Conservation (phyloP, 73 alveolate genomes). For the Halteria grandinella region DNA sequence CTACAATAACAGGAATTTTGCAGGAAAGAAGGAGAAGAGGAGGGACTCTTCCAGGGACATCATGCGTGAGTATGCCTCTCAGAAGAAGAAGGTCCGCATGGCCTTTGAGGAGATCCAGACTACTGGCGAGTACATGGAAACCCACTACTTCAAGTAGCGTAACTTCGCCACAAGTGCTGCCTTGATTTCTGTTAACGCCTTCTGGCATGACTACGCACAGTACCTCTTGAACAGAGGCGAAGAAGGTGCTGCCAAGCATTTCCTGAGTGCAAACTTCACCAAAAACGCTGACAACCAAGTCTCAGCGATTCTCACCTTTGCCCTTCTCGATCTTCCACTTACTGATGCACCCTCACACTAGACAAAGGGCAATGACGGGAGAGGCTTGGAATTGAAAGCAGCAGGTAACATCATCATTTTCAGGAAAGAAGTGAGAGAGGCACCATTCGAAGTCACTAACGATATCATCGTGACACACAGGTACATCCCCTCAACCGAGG, state of each 20-base stretch:
- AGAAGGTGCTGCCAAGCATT: neutral
- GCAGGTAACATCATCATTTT: conserved; percentile 68
- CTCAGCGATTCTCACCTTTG: conserved; percentile 64
- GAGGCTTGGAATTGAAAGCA: conserved; percentile 67
- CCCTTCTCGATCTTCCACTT: conserved; percentile 78
- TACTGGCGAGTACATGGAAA: conserved; percentile 89
- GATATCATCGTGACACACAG: conserved; percentile 87
- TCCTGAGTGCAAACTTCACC: conserved; percentile 45
- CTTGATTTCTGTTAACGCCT: conserved; percentile 43
- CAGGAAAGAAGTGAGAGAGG: conserved; percentile 87
- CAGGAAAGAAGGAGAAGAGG: neutral
- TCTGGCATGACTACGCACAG: conserved; percentile 88
- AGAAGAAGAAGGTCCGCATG: too few relatives aligned
- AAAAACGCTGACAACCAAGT: neutral
- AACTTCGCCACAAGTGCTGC: neutral
- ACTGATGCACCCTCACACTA: conserved; percentile 68
- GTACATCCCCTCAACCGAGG: conserved; percentile 65
- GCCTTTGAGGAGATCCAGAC: conserved; percentile 74
- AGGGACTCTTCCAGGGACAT: conserved; percentile 66
- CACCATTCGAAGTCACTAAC: conserved; percentile 69
- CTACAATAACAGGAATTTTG: too few relatives aligned
- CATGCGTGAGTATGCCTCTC: conserved; percentile 65
- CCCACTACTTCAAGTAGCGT: conserved; percentile 73
- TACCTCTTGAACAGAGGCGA: conserved; percentile 27
- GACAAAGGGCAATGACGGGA: conserved; percentile 70